Percentiles rank a stretch among this genome's conserved stretches.
phyloP scores from a whole-genome alignment of 2,329 filamentous ascomycete species.

The Aspergillus felis region DNA sequence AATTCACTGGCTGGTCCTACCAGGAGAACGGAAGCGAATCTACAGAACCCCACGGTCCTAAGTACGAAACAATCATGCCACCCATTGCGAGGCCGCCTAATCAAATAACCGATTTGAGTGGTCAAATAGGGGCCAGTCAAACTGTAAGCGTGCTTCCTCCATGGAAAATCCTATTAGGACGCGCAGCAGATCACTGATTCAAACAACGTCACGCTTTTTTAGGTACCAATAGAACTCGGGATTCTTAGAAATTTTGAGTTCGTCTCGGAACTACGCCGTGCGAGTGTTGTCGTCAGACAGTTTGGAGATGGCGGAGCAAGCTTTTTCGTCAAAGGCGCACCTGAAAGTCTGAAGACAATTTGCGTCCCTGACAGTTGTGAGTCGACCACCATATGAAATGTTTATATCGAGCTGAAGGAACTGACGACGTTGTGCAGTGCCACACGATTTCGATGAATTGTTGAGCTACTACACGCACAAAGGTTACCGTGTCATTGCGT shows the following conservation, averaged over 20 bases:
- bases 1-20: conserved; percentile 89
- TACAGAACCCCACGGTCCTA: conserved; percentile 61
- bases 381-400: conserved; percentile 26
- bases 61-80: conserved; percentile 70
- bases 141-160: conserved; percentile 14
- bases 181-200: neutral
- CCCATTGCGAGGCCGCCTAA: conserved; percentile 80
- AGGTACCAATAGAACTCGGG: conserved; percentile 72
- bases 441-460: conserved; percentile 82
- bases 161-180: neutral
- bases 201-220: neutral
- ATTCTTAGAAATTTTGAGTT: conserved; percentile 91
- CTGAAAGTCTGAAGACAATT: conserved; percentile 93
- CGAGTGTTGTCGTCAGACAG: conserved; percentile 86
- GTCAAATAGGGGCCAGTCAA: conserved; percentile 23
- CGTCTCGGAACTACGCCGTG: conserved; percentile 83
- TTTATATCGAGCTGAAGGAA: conserved; percentile 4
- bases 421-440: conserved; percentile 53
- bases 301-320: conserved; percentile 81
- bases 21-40: conserved; percentile 74
- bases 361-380: conserved; percentile 75
- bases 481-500: conserved; percentile 94
- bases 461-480: conserved; percentile 89
- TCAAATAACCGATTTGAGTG: conserved; percentile 49
- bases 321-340: conserved; percentile 93